These are phyloP conservation scores for Apiotrichum sp. DNA, from an alignment of 1,284 basidiomycete species.

Conservation along the genomic window DNA sequence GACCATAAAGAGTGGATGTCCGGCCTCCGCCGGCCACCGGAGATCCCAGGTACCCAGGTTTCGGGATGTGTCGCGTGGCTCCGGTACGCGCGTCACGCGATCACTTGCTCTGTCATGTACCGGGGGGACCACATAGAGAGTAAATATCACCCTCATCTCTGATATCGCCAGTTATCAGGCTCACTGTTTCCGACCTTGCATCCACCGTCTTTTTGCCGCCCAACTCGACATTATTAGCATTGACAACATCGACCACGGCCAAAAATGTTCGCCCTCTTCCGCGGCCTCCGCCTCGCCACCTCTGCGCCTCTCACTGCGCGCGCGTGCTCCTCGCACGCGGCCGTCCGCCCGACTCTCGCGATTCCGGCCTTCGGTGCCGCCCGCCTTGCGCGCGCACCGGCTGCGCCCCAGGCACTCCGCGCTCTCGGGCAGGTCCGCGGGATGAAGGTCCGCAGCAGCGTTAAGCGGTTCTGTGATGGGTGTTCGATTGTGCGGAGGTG, in stretches of 20 bases:
- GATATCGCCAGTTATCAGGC: not conserved
- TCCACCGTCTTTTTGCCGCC: too few relatives aligned
- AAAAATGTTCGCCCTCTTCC: not conserved
- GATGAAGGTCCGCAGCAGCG: constrained; percentile 94
- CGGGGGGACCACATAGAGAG: too few relatives aligned
- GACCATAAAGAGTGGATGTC: too few relatives aligned
- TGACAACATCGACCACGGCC: not conserved
- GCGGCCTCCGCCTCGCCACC: not conserved
- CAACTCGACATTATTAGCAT: too few relatives aligned
- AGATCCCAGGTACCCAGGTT: too few relatives aligned
- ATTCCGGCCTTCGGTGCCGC: not conserved
- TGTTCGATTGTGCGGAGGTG: constrained; percentile 68
- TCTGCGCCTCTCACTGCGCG: not conserved
- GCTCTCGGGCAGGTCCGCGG: constrained; percentile 53
- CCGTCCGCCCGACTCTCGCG: constrained; percentile 1
- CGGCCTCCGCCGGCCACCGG: too few relatives aligned
- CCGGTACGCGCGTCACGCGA: too few relatives aligned
- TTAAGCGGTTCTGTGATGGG: constrained; percentile 87
- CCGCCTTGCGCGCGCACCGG: not conserved
- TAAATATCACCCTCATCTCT: too few relatives aligned
- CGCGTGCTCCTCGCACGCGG: constrained; percentile 10
- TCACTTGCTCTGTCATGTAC: too few relatives aligned
- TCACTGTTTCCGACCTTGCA: not conserved
- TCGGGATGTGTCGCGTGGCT: too few relatives aligned
- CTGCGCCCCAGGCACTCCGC: constrained; percentile 15